Evolutionary conservation across 257 asterid species (phyloP), one percentile per base, ranked within the genome.

Genomic region (Rhazya stricta): DNA sequence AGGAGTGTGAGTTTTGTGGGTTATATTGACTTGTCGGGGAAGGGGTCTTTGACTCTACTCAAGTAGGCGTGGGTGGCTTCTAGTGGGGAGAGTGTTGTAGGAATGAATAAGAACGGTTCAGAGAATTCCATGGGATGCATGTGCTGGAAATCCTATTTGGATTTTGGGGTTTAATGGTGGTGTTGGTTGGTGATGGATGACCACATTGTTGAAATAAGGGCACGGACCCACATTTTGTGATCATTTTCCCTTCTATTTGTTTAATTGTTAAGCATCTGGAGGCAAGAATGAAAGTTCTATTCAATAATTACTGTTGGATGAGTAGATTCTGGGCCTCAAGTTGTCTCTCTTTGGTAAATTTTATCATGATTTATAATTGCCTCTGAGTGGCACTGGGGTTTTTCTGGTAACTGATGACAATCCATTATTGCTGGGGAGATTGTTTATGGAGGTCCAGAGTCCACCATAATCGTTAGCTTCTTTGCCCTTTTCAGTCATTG

Each of bases 161-260:
- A 79, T 73, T 84, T 77, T 79, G 79, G 73, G 79, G 77, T 77
- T 83, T 80, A 79, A 79, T 82, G 82, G 86, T 83, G 82, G 83
- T 78, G 88, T 76, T 83, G 69, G 79, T 82, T 85, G 85, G 83
- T 84, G 87, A 83, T 79, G 93, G 87, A 81, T 82, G 83, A 66
- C 81, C 87, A 76, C 83, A 80, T 85, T 87, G 81, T 76, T 84
- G 79, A 79, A 81, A 79, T 83, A 71, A 78, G 82, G 57, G 32
- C 4, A 61, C 39, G 91, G 91, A 56, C 91, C 92, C 89, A 56
- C 46, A 13, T 19, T 73, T 25, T 30, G 74, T 73, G 78, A 77
- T 84, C 79, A 79, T 77, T 32, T 79, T 65, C 71, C 67, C 70
- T 72, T 56, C 67, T 53, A 68, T 74, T 16, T 82, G 42, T 76